Conservation (phyloP, 768 basidiomycete genomes). For the Panaeolus cyanescens region DNA sequence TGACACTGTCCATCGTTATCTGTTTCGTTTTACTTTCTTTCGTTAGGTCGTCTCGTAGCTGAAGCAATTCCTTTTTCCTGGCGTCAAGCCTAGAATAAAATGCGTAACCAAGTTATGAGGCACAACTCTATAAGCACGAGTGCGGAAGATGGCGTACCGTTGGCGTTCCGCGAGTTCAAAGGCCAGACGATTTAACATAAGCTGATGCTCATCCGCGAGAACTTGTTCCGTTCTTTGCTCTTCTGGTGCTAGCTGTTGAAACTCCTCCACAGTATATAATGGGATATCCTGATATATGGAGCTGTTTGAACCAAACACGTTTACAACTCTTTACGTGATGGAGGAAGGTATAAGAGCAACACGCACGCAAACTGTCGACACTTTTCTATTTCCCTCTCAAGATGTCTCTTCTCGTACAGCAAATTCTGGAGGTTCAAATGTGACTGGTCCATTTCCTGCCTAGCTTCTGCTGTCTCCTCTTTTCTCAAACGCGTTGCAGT, state of each 20-base stretch:
- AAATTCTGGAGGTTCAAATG: slow-evolving; percentile 86
- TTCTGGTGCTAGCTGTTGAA: slow-evolving; percentile 65
- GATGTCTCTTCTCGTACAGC: slow-evolving; percentile 85
- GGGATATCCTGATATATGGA: slow-evolving; percentile 90
- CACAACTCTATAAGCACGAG: slow-evolving; percentile 3
- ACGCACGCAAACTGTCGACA: slow-evolving; percentile 89
- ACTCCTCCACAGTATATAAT: slow-evolving; percentile 70
- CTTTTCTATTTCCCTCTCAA: slow-evolving; percentile 90
- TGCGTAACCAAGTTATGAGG: slow-evolving; percentile 7
- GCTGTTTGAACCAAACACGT: slow-evolving; percentile 36
- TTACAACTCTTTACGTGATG: not conserved
- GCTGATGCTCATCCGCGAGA: slow-evolving; percentile 71
- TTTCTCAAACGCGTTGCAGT: slow-evolving; percentile 64
- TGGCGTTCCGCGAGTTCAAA: slow-evolving; percentile 90
- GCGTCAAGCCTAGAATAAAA: slow-evolving; percentile 62
- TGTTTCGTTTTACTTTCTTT: slow-evolving; percentile 79
- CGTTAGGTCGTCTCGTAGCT: slow-evolving; percentile 76
- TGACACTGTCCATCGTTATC: slow-evolving; percentile 74
- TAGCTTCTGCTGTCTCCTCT: slow-evolving; percentile 74
- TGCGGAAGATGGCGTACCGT: slow-evolving; percentile 49
- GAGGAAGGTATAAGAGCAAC: not conserved
- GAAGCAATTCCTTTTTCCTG: slow-evolving; percentile 64
- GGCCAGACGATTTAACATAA: slow-evolving; percentile 85
- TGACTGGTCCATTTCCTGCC: slow-evolving; percentile 89
- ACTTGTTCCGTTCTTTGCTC: slow-evolving; percentile 64